Evolutionary conservation across 768 basidiomycete genomes (phyloP).

Genomic region (Suillus hirtellus): DNA sequence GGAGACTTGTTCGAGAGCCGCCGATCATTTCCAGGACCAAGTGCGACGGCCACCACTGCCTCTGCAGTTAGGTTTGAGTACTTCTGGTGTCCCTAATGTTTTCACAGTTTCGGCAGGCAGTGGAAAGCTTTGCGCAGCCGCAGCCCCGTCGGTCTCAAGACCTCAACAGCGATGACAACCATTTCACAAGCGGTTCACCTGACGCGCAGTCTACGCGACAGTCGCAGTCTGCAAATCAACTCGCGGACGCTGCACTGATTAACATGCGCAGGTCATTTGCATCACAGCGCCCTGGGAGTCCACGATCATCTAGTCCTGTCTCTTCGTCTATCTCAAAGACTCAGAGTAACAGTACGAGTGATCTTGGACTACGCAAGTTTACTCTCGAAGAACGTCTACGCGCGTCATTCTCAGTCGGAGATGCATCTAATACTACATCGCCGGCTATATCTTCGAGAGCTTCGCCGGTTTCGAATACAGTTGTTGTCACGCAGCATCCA

Average conservation of each 20-base stretch:
- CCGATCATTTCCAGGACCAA: not conserved
- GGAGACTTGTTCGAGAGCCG: constrained; percentile 1
- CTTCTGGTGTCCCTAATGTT: constrained; percentile 52
- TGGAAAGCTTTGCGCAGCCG: constrained; percentile 65
- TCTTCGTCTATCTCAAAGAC: constrained; percentile 22
- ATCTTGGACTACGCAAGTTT: constrained; percentile 44
- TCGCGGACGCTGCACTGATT: constrained; percentile 14
- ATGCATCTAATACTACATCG: constrained; percentile 47
- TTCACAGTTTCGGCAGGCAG: constrained; percentile 69
- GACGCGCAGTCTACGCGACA: constrained; percentile 27
- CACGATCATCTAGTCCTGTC: constrained; percentile 27
- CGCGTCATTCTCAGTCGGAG: constrained; percentile 59
- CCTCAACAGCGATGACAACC: constrained; percentile 22
- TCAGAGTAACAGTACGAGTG: constrained; percentile 8
- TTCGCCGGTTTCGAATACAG: constrained; percentile 39
- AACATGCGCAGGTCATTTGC: constrained; percentile 66
- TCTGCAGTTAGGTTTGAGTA: not conserved
- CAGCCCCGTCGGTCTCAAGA: constrained; percentile 41
- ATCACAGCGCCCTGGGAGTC: constrained; percentile 42
- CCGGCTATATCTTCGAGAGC: constrained; percentile 41
- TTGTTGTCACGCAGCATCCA: constrained; percentile 32
- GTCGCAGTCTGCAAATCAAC: constrained; percentile 38
- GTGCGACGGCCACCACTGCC: not conserved
- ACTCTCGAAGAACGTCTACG: constrained; percentile 79
- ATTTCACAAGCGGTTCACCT: constrained; percentile 40